Evolutionary conservation across 1,139 yeast genomes (phyloP), one percentile per base, ranked within the genome.

Genomic region (Candida sp.): DNA sequence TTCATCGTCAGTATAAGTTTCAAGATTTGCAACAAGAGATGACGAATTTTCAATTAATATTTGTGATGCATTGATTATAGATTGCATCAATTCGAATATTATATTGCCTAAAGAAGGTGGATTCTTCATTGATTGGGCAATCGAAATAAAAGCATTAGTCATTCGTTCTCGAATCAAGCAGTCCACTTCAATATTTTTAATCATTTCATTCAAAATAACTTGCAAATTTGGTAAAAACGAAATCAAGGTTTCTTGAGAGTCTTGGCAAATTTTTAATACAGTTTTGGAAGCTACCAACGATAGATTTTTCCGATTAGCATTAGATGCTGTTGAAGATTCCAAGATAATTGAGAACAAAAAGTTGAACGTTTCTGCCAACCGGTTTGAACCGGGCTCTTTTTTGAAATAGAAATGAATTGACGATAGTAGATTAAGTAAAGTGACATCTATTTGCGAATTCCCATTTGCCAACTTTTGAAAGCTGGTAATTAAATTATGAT

Each of bases 101-200:
- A 55, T 47, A 38, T 55, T 43, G 5, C 64, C 63, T 56, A 62
- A 54, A 47, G 52, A 53, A 2, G 48, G 50, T 0, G 86, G 82
- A 44, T 72, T 63, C 32, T 69, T 66, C 21, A 79, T 57, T 11
- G 80, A 71, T 51, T 80, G 83, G 23, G 82, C 71, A 38, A 85
- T 79, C 21, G 84, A 82, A 11, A 84, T 73, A 52, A 81, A 77
- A 0, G 90, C 74, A 51, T 79, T 75, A 34, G 79, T 71, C 61
- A 86, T 69, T 47, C 87, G 67, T 53, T 82, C 83, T 47, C 89
- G 67, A 1, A 84, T 77, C 40, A 80, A 65, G 35, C 73, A 60
- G 40, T 81, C 82, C 5, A 77, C 66, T 1, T 58, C 53, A 0
- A 64, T 53, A 42, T 75, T 73, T n/a, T 64, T 63, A 33, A 84